These are phyloP conservation scores for Xylariomycetidae sp. DNA, from an alignment of 2,329 filamentous ascomycete species.

Conservation along the genomic window DNA sequence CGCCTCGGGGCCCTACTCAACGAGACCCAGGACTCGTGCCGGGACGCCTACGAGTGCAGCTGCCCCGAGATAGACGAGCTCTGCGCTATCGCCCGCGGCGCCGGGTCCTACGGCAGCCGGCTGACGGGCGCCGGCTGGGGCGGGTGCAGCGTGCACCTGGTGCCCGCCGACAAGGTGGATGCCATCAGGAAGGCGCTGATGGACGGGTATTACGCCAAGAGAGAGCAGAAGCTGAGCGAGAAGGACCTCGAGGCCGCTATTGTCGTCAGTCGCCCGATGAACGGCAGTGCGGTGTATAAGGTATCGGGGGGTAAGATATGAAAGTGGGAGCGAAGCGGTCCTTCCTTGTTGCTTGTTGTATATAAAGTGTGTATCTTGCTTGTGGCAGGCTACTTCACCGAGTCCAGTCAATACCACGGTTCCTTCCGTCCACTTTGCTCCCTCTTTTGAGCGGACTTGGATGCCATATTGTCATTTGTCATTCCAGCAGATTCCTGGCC, in stretches of 20 bases:
- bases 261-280: conserved; percentile 82
- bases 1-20: conserved; percentile 82
- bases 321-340: too few species aligned
- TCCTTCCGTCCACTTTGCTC: too few species aligned
- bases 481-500: too few species aligned
- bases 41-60: conserved; percentile 85
- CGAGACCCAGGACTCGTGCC: conserved; percentile 81
- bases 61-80: conserved; percentile 89
- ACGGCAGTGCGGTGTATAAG: conserved; percentile 57
- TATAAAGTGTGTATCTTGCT: too few species aligned
- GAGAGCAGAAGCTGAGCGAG: conserved; percentile 53
- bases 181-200: conserved; percentile 73
- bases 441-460: too few species aligned
- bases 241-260: conserved; percentile 77
- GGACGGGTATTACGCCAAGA: conserved; percentile 75
- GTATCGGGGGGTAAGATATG: conserved; percentile 26
- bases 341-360: too few species aligned
- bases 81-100: conserved; percentile 70
- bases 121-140: conserved; percentile 96
- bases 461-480: too few species aligned
- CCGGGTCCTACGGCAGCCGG: conserved; percentile 79
- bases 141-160: conserved; percentile 89
- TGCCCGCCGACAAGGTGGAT: conserved; percentile 77
- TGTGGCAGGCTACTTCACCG: too few species aligned
- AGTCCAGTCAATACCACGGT: too few species aligned